These are phyloP conservation scores for Metschnikowia shivogae DNA, from an alignment of 805 yeast species.

Conservation along the genomic window DNA sequence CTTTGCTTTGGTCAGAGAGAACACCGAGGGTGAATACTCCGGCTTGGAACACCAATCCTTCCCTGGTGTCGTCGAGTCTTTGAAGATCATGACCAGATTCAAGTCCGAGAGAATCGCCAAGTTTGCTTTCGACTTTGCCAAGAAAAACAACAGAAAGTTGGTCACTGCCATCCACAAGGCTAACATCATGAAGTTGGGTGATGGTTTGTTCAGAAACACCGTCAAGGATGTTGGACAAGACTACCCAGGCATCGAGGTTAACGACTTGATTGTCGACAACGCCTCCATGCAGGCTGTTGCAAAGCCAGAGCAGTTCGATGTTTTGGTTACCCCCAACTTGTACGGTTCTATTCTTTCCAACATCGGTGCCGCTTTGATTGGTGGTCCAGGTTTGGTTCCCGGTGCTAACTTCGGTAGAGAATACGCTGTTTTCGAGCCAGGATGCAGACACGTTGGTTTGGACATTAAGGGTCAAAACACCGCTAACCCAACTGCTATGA, in stretches of 20 bases:
- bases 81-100: conserved; percentile 89
- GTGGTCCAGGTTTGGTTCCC: conserved; percentile 98
- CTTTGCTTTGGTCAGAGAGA: conserved; percentile 94
- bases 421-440: conserved; percentile 97
- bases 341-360: conserved; percentile 97
- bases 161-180: conserved; percentile 99
- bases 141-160: conserved; percentile 82
- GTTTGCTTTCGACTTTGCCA: conserved; percentile 94
- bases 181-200: conserved; percentile 97
- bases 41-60: conserved; percentile 97
- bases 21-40: conserved; percentile 98
- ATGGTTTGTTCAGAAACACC: conserved; percentile 94
- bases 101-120: conserved; percentile 97
- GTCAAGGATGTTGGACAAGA: conserved; percentile 80
- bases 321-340: conserved; percentile 94
- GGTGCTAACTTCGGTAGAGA: conserved; percentile 98
- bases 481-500: conserved; percentile 98
- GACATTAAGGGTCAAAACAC: conserved; percentile 92
- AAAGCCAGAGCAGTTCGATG: conserved; percentile 96
- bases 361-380: conserved; percentile 95
- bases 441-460: conserved; percentile 98
- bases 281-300: conserved; percentile 99
- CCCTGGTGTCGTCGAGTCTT: conserved; percentile 96
- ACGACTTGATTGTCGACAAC: conserved; percentile 95
- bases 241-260: conserved; percentile 77